These are phyloP conservation scores for Aquilaria agallochum DNA, from an alignment of 441 rosid genomes.

Conservation along the genomic window DNA sequence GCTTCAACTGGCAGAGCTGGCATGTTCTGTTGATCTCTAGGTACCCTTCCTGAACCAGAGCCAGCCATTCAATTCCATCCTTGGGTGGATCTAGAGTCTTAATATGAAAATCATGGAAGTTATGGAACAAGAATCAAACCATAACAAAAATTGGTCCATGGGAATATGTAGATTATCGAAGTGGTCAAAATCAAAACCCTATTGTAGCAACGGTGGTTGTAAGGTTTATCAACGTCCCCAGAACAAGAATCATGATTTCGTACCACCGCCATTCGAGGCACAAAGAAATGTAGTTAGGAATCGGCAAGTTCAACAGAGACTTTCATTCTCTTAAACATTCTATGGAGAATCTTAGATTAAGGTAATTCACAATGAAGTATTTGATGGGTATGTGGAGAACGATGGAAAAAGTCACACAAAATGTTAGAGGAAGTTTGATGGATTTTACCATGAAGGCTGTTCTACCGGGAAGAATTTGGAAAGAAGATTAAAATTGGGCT, in stretches of 20 bases:
- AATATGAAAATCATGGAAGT: no score
- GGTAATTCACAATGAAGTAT: constrained; percentile 42
- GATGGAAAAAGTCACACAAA: constrained; percentile 57
- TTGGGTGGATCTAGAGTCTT: no score
- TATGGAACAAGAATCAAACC: no score
- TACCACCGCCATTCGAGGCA: constrained; percentile 99
- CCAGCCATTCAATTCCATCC: no score
- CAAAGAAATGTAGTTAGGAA: constrained; percentile 85
- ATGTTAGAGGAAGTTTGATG: constrained; percentile 68
- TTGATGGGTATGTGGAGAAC: constrained; percentile 75
- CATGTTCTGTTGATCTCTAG: no score
- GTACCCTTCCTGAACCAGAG: no score
- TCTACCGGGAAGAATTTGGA: no score
- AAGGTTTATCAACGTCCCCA: constrained; percentile 62
- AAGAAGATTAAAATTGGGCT: no score
- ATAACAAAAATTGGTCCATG: constrained; percentile 12
- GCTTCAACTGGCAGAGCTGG: no score
- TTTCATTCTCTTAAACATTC: constrained; percentile 72
- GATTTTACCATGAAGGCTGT: constrained; percentile 23
- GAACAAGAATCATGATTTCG: constrained; percentile 87
- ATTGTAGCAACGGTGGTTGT: constrained; percentile 81
- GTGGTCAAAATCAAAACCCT: constrained; percentile 94
- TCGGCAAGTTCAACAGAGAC: constrained; percentile 46
- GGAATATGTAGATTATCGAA: constrained; percentile 83
- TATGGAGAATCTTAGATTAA: constrained; percentile 46